Percentiles rank a stretch among this genome's conserved stretches.
Conservation (phyloP, 2,329 filamentous ascomycete genomes). For the Ilyonectria robusta region DNA sequence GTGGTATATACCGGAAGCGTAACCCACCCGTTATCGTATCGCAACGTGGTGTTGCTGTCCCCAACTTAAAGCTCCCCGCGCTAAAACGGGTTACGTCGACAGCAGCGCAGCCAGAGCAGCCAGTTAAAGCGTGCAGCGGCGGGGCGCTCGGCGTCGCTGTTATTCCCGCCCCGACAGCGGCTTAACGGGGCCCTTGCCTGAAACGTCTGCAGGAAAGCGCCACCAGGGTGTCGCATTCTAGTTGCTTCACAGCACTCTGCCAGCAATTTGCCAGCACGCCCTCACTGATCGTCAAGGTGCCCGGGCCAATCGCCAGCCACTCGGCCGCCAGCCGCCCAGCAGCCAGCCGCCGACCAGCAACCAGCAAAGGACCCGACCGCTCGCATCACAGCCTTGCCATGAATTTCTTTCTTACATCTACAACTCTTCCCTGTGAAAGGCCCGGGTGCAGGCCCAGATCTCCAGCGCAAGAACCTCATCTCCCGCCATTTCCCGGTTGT, state of each 20-base stretch:
- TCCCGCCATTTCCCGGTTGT: background rate
- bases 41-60: constrained; percentile 46
- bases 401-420: constrained; percentile 29
- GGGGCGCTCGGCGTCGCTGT: constrained; percentile 20
- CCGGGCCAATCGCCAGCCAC: constrained; percentile 41
- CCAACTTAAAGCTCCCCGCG: constrained; percentile 43
- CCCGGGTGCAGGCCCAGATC: constrained; percentile 13
- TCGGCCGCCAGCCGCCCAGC: constrained; percentile 30
- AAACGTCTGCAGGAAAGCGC: background rate
- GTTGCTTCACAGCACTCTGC: background rate
- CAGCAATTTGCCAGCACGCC: background rate
- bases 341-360: constrained; percentile 21
- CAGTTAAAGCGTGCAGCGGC: background rate
- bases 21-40: constrained; percentile 28
- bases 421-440: constrained; percentile 8
- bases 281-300: constrained; percentile 25
- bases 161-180: constrained; percentile 26
- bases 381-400: constrained; percentile 38
- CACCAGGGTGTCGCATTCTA: background rate
- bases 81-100: constrained; percentile 37
- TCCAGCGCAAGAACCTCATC: constrained; percentile 19
- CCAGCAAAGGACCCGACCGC: constrained; percentile 21
- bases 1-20: constrained; percentile 10
- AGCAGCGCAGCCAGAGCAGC: constrained; percentile 2
- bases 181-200: constrained; percentile 7